phyloP scores from a whole-genome alignment of 2,329 filamentous ascomycete species.

The Dothiorella sarmentorum region DNA sequence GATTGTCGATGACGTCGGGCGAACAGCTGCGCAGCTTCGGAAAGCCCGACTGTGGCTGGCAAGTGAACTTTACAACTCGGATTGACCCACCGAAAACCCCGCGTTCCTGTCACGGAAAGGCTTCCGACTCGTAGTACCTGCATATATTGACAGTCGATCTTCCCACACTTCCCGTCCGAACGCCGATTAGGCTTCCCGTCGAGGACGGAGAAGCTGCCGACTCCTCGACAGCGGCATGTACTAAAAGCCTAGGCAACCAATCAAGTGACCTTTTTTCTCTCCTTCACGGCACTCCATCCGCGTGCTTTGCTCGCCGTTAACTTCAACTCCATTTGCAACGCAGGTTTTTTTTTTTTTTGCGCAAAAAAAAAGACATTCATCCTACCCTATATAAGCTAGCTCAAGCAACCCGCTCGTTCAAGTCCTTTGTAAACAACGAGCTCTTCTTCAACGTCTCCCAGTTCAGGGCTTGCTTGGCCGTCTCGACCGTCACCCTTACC shows the following conservation, averaged over 20 bases:
- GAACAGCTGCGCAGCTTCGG: too few species aligned
- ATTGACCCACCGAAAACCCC: background rate
- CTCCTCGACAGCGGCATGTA: background rate
- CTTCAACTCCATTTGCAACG: background rate
- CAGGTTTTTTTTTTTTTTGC: too few species aligned
- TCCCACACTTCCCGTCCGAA: too few species aligned
- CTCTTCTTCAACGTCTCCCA: conserved; percentile 36
- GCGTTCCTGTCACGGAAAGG: background rate
- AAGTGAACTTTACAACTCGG: background rate
- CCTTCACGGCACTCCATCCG: background rate
- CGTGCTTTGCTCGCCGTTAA: background rate
- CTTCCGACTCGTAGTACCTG: background rate
- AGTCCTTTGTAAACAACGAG: conserved; percentile 31
- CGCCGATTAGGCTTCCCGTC: too few species aligned
- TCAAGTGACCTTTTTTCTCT: background rate
- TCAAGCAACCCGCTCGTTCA: background rate
- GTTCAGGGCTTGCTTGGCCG: conserved; percentile 34
- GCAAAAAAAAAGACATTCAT: too few species aligned
- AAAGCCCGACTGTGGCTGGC: background rate
- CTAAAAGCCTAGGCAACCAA: background rate
- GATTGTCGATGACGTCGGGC: background rate
- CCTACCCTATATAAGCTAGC: too few species aligned
- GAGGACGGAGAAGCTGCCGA: background rate
- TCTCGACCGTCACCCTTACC: conserved; percentile 31
- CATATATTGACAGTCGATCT: background rate